Conservation (phyloP, 805 yeast genomes). For the Groenewaldozyma tartarivorans region DNA sequence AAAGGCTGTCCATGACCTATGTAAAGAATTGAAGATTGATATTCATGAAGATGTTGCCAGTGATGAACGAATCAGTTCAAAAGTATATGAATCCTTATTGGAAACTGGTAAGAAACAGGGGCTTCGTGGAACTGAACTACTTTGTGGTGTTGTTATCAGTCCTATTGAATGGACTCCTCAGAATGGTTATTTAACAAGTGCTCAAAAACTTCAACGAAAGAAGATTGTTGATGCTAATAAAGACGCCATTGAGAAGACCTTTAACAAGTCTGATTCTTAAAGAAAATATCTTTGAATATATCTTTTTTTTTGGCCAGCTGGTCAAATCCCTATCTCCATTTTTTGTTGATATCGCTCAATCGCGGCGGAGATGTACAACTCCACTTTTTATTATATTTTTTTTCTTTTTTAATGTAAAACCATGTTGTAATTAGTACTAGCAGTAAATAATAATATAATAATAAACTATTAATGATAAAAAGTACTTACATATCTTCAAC, state of each 20-base stretch:
- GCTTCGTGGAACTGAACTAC: constrained; percentile 73
- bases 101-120: constrained; percentile 77
- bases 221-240: constrained; percentile 67
- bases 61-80: constrained; percentile 46
- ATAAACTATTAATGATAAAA: too few relatives aligned
- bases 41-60: constrained; percentile 41
- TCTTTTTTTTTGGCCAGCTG: too few relatives aligned
- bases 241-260: constrained; percentile 59
- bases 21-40: constrained; percentile 46
- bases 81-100: constrained; percentile 49
- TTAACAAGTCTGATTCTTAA: too few relatives aligned
- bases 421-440: too few relatives aligned
- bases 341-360: too few relatives aligned
- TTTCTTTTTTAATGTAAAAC: too few relatives aligned
- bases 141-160: constrained; percentile 66
- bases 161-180: constrained; percentile 98
- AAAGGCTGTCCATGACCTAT: constrained; percentile 49
- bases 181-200: constrained; percentile 86
- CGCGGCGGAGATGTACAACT: too few relatives aligned
- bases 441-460: too few relatives aligned
- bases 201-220: constrained; percentile 92
- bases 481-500: too few relatives aligned
- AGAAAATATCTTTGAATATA: too few relatives aligned
- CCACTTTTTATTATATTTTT: too few relatives aligned
- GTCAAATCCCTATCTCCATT: too few relatives aligned